These are phyloP conservation scores for Fonsecaea pedrosoi DNA, from an alignment of 2,329 filamentous ascomycete genomes.

Conservation along the genomic window DNA sequence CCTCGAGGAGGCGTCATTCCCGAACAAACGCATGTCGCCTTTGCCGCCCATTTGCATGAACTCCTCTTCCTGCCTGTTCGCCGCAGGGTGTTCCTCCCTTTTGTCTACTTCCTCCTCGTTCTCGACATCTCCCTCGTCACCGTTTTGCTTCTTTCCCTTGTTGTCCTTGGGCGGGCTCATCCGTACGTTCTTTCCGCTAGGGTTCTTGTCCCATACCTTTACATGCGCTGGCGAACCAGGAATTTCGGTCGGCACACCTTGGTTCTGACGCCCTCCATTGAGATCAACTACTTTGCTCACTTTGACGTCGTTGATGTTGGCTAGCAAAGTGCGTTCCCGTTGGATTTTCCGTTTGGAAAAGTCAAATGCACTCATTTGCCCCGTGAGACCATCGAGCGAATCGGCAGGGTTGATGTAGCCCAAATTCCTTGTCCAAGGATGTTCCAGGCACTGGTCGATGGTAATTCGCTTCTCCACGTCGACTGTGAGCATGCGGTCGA, in stretches of 20 bases:
- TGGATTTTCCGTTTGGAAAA: conserved; percentile 80
- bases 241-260: conserved; percentile 19
- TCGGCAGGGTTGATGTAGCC: conserved; percentile 68
- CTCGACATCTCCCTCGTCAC: neutral
- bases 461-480: conserved; percentile 83
- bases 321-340: conserved; percentile 84
- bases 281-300: conserved; percentile 63
- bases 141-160: conserved; percentile 23
- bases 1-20: conserved; percentile 61
- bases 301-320: conserved; percentile 77
- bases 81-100: conserved; percentile 69
- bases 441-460: conserved; percentile 86
- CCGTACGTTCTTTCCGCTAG: conserved; percentile 53
- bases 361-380: conserved; percentile 80
- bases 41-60: conserved; percentile 86
- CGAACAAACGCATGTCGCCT: conserved; percentile 80
- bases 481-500: conserved; percentile 92
- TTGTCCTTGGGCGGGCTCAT: conserved; percentile 21
- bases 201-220: conserved; percentile 79
- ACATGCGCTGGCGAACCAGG: conserved; percentile 56
- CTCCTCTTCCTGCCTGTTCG: conserved; percentile 71
- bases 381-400: conserved; percentile 89
- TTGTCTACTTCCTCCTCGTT: conserved; percentile 39
- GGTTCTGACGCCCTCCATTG: conserved; percentile 22
- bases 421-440: conserved; percentile 77